These are phyloP conservation scores for Rhazya stricta DNA, from an alignment of 257 asterid genomes.

Conservation along the genomic window DNA sequence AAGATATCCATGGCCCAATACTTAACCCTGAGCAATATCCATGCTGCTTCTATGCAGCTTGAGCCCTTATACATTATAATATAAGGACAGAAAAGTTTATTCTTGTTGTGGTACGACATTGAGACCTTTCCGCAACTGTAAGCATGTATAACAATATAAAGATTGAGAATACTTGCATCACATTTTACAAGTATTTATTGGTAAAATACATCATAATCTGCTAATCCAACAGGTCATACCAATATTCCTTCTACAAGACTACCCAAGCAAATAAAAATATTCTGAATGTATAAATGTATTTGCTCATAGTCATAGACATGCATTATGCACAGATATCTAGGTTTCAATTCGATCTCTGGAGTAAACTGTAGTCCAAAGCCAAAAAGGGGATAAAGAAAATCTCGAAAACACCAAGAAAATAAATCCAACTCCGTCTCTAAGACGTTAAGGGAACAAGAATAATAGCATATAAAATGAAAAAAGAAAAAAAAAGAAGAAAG, in stretches of 20 bases:
- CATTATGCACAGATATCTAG: neutral
- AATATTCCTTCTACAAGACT: neutral
- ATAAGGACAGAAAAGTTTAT: no score
- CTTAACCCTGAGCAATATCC: neutral
- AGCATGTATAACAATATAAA: neutral
- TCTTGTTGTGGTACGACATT: neutral
- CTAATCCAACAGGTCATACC: neutral
- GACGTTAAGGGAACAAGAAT: neutral
- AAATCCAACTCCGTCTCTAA: neutral
- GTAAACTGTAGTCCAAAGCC: neutral
- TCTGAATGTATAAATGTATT: neutral
- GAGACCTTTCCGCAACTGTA: no score
- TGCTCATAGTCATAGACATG: neutral
- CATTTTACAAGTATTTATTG: neutral
- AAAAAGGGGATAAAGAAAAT: neutral
- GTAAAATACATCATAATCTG: neutral
- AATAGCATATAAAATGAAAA: neutral
- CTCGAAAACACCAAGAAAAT: neutral
- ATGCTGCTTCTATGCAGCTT: neutral
- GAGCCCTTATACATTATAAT: neutral
- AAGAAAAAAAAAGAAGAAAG: neutral
- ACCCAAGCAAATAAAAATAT: neutral
- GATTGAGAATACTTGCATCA: neutral
- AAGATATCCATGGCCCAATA: neutral
- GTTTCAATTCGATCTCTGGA: neutral